Conservation (phyloP, 306 rosid genomes). For the Potentilla sterilis region DNA sequence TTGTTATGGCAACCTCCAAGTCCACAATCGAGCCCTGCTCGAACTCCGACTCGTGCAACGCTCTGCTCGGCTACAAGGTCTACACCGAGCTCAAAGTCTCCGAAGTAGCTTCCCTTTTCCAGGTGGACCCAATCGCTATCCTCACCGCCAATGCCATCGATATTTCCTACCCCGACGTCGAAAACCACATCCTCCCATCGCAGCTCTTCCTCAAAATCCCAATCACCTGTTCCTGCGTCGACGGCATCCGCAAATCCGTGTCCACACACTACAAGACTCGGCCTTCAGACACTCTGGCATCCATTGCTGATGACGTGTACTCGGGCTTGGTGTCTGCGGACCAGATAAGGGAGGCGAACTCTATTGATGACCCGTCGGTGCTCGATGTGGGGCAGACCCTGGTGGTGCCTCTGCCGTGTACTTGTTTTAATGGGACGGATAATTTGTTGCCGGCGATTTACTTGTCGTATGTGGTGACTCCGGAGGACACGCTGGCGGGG, state of each 20-base stretch:
- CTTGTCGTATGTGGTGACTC: conserved; percentile 78
- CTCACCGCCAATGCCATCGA: conserved; percentile 90
- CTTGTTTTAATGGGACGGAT: conserved; percentile 95
- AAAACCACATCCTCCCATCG: conserved; percentile 88
- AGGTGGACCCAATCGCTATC: conserved; percentile 77
- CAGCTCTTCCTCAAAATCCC: conserved; percentile 82
- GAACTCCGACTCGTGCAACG: conserved; percentile 79
- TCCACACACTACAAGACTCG: conserved; percentile 76
- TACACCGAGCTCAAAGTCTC: conserved; percentile 96
- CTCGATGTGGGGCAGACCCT: conserved; percentile 85
- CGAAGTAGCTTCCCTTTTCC: conserved; percentile 85
- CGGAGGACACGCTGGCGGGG: conserved; percentile 57
- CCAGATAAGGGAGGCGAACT: conserved; percentile 85
- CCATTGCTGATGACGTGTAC: conserved; percentile 73
- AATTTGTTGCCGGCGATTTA: conserved; percentile 84
- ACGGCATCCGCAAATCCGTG: conserved; percentile 86
- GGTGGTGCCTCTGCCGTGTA: conserved; percentile 88
- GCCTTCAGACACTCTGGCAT: conserved; percentile 71
- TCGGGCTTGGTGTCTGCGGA: conserved; percentile 88
- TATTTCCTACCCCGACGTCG: conserved; percentile 90
- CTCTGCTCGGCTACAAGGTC: conserved; percentile 81
- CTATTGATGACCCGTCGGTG: conserved; percentile 65
- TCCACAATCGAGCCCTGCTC: conserved; percentile 98
- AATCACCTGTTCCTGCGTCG: conserved; percentile 74
- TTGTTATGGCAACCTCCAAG: conserved; percentile 41